Conservation (phyloP, 306 rosid species). For the Sicyos baderoa region DNA sequence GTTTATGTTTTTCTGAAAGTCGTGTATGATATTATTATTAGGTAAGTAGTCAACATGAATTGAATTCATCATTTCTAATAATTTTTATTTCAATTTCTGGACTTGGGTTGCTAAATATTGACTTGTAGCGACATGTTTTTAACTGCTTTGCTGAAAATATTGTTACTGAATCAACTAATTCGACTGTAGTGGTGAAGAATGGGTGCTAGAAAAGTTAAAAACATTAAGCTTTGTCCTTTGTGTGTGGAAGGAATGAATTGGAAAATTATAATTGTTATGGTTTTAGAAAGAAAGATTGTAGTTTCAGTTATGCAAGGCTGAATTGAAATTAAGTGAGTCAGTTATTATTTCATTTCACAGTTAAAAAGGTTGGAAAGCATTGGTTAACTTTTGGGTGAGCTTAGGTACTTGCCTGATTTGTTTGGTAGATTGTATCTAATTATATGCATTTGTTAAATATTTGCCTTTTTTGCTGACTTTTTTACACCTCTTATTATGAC, state of each 20-base stretch:
- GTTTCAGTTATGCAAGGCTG: not conserved
- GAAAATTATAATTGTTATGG: not conserved
- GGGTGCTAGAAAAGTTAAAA: not conserved
- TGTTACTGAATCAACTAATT: not conserved
- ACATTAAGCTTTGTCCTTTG: not conserved
- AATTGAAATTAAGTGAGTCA: slow-evolving; percentile 1
- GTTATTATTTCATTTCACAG: not conserved
- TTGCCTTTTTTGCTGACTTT: not conserved
- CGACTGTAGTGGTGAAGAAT: not conserved
- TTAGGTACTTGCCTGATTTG: not conserved
- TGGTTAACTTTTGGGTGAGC: not conserved
- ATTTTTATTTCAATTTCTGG: not conserved
- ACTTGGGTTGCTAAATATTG: not conserved
- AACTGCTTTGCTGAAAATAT: too few species aligned
- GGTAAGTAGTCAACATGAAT: too few species aligned
- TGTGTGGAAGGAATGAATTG: too few species aligned
- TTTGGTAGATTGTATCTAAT: not conserved
- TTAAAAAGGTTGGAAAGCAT: not conserved
- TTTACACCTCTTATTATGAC: not conserved
- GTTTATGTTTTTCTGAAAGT: too few species aligned
- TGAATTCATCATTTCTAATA: too few species aligned
- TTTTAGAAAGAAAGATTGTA: not conserved
- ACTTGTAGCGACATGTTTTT: not conserved
- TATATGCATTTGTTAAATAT: not conserved
- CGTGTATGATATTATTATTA: too few species aligned